A percentile compares a stretch with the other conserved stretches of the same genome.
Conservation (phyloP, 345 rosid species). For the Hibiscus mutabilis region DNA sequence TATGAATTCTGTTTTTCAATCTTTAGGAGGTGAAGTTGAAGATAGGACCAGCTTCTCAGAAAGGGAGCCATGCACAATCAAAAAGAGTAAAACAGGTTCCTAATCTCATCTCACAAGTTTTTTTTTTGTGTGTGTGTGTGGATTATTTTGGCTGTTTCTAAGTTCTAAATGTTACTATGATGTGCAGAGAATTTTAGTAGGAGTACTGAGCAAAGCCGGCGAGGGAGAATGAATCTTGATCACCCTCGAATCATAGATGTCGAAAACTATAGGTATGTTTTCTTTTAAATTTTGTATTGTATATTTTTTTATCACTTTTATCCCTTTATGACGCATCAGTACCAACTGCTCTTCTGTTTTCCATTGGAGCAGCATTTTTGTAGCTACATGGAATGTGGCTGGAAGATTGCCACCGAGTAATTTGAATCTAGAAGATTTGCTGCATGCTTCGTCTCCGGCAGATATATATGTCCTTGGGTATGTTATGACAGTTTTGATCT, state of each 20-base stretch:
- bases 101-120: background rate
- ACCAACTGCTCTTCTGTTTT: conserved; percentile 8
- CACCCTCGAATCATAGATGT: conserved; percentile 94
- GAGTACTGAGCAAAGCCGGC: conserved; percentile 57
- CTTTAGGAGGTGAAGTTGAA: conserved; percentile 58
- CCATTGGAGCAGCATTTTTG: conserved; percentile 65
- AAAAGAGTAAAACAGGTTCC: conserved; percentile 86
- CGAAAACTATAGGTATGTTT: conserved; percentile 70
- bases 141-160: background rate
- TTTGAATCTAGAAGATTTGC: conserved; percentile 90
- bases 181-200: conserved; percentile 67
- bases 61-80: conserved; percentile 67
- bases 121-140: background rate
- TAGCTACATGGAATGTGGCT: conserved; percentile 93
- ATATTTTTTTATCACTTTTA: background rate
- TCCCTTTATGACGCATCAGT: background rate
- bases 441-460: conserved; percentile 88
- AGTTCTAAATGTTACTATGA: conserved; percentile 5
- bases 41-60: conserved; percentile 71
- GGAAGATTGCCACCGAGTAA: conserved; percentile 87
- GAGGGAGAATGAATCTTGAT: conserved; percentile 80
- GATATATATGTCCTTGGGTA: conserved; percentile 97
- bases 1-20: conserved; percentile 9
- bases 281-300: background rate
- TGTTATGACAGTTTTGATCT: conserved; percentile 12